Base-by-base conservation (phyloP, 2,329 filamentous ascomycete genomes). In the Sclerotinia glacialis region DNA sequence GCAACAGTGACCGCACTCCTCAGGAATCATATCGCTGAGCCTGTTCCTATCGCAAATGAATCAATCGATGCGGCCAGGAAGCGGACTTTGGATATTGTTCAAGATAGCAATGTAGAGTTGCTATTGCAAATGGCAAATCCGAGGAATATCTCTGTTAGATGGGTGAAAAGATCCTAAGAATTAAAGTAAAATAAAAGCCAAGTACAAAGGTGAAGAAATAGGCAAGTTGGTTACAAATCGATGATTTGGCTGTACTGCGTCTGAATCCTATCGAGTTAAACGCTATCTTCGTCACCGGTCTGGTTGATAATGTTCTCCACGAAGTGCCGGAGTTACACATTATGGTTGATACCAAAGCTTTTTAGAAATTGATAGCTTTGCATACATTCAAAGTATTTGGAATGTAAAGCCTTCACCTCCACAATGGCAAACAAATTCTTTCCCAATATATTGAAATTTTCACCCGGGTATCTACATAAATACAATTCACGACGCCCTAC, bases 1-100 rank as follows among this genome's bases (percentile, higher is more conserved):
- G 67, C 68, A 8, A 64, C 61, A 1, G 47, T 70, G 37, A 66
- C 60, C 9, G 50, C 56, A 14, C 49, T 70, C 12, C 49, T 70
- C 23, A 26, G 21, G 26, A 40, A 49, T 2, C 61, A 64, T 23
- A 23, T 44, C 16, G 61, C 61, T 2, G 62, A 64, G 42, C 53
- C 64, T 3, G 46, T 60, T 14, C 53, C 47, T 3, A 11, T 34
- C 12, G 7, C 2, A 3, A 49, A 49, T 3, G 69, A 70, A 55
- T 64, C 44, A 11, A 7, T 44, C 6, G 21, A 42, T 8, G 40
- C 26, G 5, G 68, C 68, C 8, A 66, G 66, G n/a, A 28, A 66
- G n/a, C 52, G 66, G 6, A 60, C 62, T 23, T 14, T 46, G 42
- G 47, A 55, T 6, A 9, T 66, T 21, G 53, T 66, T 21, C 54